A percentile compares a stretch with the other conserved stretches of the same genome.
Conservation (phyloP, 2,329 filamentous ascomycete species). For the Exophiala lecanii-corni region DNA sequence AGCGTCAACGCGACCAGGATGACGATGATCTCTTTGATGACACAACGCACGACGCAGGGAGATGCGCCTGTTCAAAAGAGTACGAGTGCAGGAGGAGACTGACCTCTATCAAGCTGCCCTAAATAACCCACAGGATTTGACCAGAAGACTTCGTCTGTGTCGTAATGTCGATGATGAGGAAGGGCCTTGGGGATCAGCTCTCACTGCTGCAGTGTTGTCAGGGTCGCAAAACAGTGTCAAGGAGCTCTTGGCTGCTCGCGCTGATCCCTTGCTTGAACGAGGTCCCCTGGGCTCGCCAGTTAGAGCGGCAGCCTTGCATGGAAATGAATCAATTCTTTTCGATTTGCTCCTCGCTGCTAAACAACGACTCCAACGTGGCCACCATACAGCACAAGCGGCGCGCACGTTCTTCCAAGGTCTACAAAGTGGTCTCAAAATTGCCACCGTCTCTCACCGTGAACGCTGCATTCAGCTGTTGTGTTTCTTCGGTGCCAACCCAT, state of each 20-base stretch:
- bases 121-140: neutral
- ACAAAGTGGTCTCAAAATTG: neutral
- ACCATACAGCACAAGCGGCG: neutral
- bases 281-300: neutral
- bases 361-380: neutral
- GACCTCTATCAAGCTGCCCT: neutral
- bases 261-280: neutral
- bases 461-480: neutral
- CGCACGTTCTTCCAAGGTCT: neutral
- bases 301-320: neutral
- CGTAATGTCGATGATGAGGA: neutral
- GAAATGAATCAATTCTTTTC: neutral
- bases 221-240: neutral
- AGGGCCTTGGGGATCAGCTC: neutral
- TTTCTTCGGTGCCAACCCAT: neutral
- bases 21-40: neutral
- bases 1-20: neutral
- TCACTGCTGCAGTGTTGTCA: neutral
- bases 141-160: neutral
- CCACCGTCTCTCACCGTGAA: neutral
- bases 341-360: neutral
- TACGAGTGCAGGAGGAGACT: neutral
- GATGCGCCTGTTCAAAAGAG: neutral
- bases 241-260: neutral
- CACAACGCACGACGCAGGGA: neutral